Percentiles rank a stretch among this genome's conserved stretches.
Evolutionary conservation across 2,329 filamentous ascomycete genomes (phyloP).

Genomic region (Xylaria sp.): DNA sequence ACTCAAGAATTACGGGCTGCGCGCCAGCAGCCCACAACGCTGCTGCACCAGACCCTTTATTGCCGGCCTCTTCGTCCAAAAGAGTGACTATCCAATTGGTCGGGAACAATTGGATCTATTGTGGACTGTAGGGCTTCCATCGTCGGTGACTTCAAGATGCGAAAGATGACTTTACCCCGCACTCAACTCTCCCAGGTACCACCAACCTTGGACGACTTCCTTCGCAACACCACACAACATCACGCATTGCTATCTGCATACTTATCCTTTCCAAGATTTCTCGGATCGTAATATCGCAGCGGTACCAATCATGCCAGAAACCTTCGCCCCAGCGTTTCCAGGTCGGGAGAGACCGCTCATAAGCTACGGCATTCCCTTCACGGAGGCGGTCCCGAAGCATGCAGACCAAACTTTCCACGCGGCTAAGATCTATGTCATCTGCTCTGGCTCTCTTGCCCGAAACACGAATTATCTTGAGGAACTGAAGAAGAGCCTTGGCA

Average conservation of each 20-base stretch:
- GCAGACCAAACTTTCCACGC: slow-evolving; percentile 47
- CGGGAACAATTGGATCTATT: too few relatives aligned
- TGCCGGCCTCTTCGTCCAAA: too few relatives aligned
- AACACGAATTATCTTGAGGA: slow-evolving; percentile 49
- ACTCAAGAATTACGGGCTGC: too few relatives aligned
- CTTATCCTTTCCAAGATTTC: background rate
- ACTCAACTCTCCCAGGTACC: background rate
- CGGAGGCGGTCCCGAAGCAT: slow-evolving; percentile 48
- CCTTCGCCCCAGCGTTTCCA: slow-evolving; percentile 27
- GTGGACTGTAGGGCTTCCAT: too few relatives aligned
- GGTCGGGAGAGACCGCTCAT: slow-evolving; percentile 34
- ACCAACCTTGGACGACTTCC: background rate
- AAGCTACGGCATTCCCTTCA: slow-evolving; percentile 51
- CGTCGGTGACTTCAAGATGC: too few relatives aligned
- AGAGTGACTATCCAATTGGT: too few relatives aligned
- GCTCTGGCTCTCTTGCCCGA: slow-evolving; percentile 50
- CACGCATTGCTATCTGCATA: background rate
- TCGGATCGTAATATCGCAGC: background rate
- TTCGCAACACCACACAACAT: background rate
- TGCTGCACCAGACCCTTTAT: too few relatives aligned
- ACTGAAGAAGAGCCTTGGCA: slow-evolving; percentile 45
- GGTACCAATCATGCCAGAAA: slow-evolving; percentile 18
- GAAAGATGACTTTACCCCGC: background rate
- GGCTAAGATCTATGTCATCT: slow-evolving; percentile 52
- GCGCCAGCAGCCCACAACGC: too few relatives aligned